Percentiles rank a stretch among this genome's conserved stretches.
These are phyloP conservation scores for Spathaspora passalidarum DNA, from an alignment of 805 yeast genomes.

Conservation along the genomic window DNA sequence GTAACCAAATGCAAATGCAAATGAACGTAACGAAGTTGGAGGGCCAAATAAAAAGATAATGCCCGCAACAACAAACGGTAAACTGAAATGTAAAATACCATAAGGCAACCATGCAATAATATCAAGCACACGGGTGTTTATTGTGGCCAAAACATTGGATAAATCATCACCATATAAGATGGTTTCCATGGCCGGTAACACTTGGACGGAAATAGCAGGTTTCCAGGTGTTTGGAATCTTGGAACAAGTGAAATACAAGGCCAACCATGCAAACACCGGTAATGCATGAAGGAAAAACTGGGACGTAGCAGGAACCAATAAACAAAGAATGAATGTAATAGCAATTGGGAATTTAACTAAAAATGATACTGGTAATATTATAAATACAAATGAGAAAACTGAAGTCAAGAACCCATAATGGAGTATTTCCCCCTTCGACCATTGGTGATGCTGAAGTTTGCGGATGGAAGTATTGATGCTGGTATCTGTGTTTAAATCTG, in stretches of 20 bases:
- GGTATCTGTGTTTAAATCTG: constrained; percentile 50
- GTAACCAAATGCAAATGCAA: constrained; percentile 92
- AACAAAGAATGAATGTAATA: constrained; percentile 42
- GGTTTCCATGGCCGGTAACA: constrained; percentile 88
- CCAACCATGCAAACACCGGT: constrained; percentile 84
- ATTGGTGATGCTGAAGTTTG: constrained; percentile 40
- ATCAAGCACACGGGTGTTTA: constrained; percentile 63
- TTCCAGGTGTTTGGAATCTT: constrained; percentile 71
- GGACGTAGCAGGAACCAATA: constrained; percentile 68
- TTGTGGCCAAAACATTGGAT: constrained; percentile 76
- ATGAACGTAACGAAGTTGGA: constrained; percentile 78
- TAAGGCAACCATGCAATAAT: constrained; percentile 95
- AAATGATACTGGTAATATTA: constrained; percentile 55
- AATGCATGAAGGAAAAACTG: constrained; percentile 82
- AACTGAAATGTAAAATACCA: constrained; percentile 85
- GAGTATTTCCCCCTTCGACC: constrained; percentile 46
- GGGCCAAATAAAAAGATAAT: constrained; percentile 85
- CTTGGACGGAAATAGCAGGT: constrained; percentile 86
- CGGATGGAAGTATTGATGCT: constrained; percentile 41
- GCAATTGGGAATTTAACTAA: constrained; percentile 38
- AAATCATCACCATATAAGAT: constrained; percentile 89
- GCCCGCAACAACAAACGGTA: constrained; percentile 83
- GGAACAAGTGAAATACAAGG: constrained; percentile 73
- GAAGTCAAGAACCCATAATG: constrained; percentile 50
- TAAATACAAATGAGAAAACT: constrained; percentile 56